Base-by-base conservation (phyloP, 495 filamentous ascomycete species). In the Xylona heveae region DNA sequence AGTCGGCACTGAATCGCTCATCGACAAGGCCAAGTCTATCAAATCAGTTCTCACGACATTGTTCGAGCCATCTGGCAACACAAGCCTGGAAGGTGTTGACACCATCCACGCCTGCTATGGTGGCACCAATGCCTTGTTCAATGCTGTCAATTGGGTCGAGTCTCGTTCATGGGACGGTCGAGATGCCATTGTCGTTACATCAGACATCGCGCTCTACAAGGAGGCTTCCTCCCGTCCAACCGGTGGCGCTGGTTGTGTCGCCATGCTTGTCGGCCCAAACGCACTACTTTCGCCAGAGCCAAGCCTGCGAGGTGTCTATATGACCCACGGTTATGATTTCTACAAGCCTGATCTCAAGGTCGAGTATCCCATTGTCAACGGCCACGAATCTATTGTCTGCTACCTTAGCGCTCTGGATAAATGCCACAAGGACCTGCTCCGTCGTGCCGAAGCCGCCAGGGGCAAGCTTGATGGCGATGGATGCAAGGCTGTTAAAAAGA, bases 111-210 rank as follows among this genome's bases (percentile, higher is more conserved):
- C 23, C 12, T 25, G 23, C 23, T 25, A 25, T 12, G 23, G 23
- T 12, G 23, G 23, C 7, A 25, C 23, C 7, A 25, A 25, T 25
- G 23, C 23, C 7, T 12, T 25, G 40, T 47, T 19, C 46, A 41
- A 1, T 43, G 31, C 27, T 45, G 42, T 34, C 36, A 42, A 34
- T 23, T 19, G 29, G 10, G 28, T 21, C 4, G 8, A 3, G 28
- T 3, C 9, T 17, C 17, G 12, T 21, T 31, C 6, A 26, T 17
- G 30, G 23, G 23, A 25, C 23, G 23, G 23, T 12, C 7, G 23
- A 25, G 12, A 25, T 12, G 23, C 23, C 23, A 25, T n/a, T n/a
- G n/a, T n/a, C n/a, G n/a, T n/a, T n/a, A n/a, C n/a, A n/a, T n/a
- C n/a, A n/a, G n/a, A n/a, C n/a, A n/a, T n/a, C n/a, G n/a, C n/a